Evolutionary conservation across 352 stramenopile genomes (phyloP), one percentile per base, ranked within the genome.

Genomic region (Pythium angustatum): DNA sequence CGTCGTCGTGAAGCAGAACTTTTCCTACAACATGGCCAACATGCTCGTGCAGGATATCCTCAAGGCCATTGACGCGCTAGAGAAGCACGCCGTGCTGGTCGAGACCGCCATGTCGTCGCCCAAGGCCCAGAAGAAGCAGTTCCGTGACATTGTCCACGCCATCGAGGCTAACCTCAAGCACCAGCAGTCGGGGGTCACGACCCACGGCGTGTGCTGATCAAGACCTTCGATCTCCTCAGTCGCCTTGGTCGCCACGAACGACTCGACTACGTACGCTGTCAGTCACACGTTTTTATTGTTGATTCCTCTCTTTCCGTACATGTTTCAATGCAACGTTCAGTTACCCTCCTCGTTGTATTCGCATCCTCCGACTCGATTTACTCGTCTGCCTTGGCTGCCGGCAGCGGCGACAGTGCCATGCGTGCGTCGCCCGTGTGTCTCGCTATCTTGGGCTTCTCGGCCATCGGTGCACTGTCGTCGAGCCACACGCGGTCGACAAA

Each of bases 1-100:
- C 61, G 87, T 94, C 26, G 88, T 96, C 17, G 85, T 95, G 54
- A 96, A 96, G 73, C 88, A 96, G 71, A 96, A 96, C 66, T 93
- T 96, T 41, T 84, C 84, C 26, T 88, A 83, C 61, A 78, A 91
- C 72, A 94, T 96, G 86, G 86, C 77, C 34, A 90, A 93, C 71
- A 94, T 96, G 83, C 69, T 96, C 30, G 83, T 96, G 27, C 66
- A 83, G 49, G 87, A 96, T 43, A 95, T 96, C 54, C 56, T 91
- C 34, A 91, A 93, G 59, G 84, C 87, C 38, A 93, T 96, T 58
- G 77, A 91, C 28, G 75, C 68, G 49, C 78, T 94, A 19, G 86
- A 96, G 67, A 77, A 91, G 78, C 82, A 91, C 69, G 75, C 90
- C 68, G 55, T 89, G 10, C 53, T 93, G 21, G 74, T 93, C 5